phyloP scores from a whole-genome alignment of 805 yeast genomes.

The Teunomyces tritomae region DNA sequence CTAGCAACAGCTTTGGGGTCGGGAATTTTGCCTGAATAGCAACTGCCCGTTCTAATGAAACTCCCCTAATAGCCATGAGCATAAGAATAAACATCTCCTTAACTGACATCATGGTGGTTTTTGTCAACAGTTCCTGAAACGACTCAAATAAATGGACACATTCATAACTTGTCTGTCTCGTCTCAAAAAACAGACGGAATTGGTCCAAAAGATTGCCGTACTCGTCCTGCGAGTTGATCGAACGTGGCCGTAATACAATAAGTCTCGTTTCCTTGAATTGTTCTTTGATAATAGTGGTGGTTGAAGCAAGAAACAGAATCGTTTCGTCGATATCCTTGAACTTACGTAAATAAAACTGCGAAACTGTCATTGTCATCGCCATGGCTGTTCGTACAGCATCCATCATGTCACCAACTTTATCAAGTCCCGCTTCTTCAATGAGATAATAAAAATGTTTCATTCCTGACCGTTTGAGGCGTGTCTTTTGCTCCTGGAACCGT shows the following conservation, averaged over 20 bases:
- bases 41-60: conserved; percentile 81
- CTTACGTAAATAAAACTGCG: conserved; percentile 64
- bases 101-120: conserved; percentile 66
- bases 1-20: conserved; percentile 64
- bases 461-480: conserved; percentile 67
- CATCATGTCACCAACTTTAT: conserved; percentile 40
- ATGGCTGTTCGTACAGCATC: conserved; percentile 77
- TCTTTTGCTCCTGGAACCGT: conserved; percentile 82
- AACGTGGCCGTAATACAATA: conserved; percentile 51
- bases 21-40: conserved; percentile 67
- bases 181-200: conserved; percentile 48
- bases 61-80: conserved; percentile 78
- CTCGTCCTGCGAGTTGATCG: conserved; percentile 49
- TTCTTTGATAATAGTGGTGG: conserved; percentile 32
- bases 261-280: conserved; percentile 32
- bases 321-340: conserved; percentile 77
- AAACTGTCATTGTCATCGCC: conserved; percentile 62
- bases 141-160: conserved; percentile 34
- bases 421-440: conserved; percentile 67
- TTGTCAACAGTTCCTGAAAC: conserved; percentile 68
- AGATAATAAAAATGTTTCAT: conserved; percentile 68
- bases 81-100: conserved; percentile 72
- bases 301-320: conserved; percentile 50
- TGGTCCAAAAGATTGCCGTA: conserved; percentile 39
- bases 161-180: conserved; percentile 23